A percentile compares a stretch with the other conserved stretches of the same genome.
These are phyloP conservation scores for sweet orange (Citrus sinensis) DNA, from an alignment of 345 rosid species.

Conservation along the genomic window DNA sequence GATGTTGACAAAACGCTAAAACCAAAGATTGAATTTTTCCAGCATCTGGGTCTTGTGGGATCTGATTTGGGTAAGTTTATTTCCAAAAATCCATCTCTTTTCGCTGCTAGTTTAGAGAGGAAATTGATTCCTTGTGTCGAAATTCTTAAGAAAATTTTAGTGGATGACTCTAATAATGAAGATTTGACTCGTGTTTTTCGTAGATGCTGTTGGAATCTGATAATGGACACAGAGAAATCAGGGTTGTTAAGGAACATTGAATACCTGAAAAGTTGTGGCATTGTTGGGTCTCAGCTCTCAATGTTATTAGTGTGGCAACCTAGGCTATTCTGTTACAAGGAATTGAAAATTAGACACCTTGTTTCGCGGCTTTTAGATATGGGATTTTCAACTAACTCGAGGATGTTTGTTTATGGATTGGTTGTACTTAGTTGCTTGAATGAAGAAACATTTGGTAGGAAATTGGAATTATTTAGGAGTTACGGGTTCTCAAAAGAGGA, in stretches of 20 bases:
- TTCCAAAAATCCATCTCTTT: constrained; percentile 10
- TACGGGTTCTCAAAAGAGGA: constrained; percentile 32
- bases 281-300: constrained; percentile 29
- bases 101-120: constrained; percentile 22
- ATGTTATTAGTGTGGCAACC: constrained; percentile 24
- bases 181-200: constrained; percentile 16
- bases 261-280: constrained; percentile 26
- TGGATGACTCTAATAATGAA: constrained; percentile 9
- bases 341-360: constrained; percentile 17
- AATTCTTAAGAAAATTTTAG: constrained; percentile 19
- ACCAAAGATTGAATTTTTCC: constrained; percentile 33
- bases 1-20: constrained; percentile 16
- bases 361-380: constrained; percentile 15
- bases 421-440: constrained; percentile 25
- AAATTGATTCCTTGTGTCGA: constrained; percentile 26
- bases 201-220: constrained; percentile 8
- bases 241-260: constrained; percentile 25
- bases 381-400: constrained; percentile 36
- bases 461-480: constrained; percentile 20
- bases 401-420: constrained; percentile 38
- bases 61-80: constrained; percentile 22
- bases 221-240: neutral
- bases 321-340: constrained; percentile 24
- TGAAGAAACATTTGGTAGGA: constrained; percentile 18
- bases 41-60: constrained; percentile 5